A percentile compares a stretch with the other conserved stretches of the same genome.
Conservation (phyloP, 1,139 yeast species). For the Geotrichum histeridarum region DNA sequence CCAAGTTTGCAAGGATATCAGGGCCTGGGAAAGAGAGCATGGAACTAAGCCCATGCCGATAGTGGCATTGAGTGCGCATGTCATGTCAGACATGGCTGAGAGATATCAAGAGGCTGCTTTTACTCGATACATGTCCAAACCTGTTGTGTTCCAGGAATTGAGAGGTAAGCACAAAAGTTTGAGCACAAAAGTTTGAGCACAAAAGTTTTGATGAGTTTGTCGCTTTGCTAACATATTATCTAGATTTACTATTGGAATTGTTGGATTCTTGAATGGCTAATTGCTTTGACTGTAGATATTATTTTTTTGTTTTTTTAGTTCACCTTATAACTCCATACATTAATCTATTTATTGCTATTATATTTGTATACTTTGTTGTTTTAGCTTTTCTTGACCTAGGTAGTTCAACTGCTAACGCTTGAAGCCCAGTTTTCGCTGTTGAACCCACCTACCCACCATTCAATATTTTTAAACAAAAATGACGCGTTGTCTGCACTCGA, state of each 20-base stretch:
- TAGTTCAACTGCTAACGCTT: no score
- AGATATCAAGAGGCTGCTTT: conserved; percentile 68
- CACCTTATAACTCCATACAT: no score
- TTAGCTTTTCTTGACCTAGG: neutral
- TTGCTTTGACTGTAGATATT: no score
- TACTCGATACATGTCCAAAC: conserved; percentile 75
- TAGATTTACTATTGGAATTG: no score
- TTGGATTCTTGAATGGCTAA: no score
- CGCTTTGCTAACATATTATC: no score
- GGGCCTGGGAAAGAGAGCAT: conserved; percentile 65
- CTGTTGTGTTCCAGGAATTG: conserved; percentile 38
- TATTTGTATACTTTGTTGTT: neutral
- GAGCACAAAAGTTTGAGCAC: neutral
- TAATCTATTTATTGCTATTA: neutral
- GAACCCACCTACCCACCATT: no score
- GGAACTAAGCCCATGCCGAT: conserved; percentile 58
- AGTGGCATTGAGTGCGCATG: conserved; percentile 77
- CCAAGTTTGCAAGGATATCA: conserved; percentile 68
- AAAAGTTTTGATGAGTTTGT: neutral
- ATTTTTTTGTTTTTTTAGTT: no score
- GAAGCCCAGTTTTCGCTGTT: no score
- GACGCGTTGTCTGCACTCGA: no score
- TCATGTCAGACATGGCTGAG: conserved; percentile 77
- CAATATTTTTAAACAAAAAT: no score
- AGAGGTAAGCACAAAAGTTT: conserved; percentile 22